Percentiles rank a stretch among this genome's conserved stretches.
These are phyloP conservation scores for Septoria linicola DNA, from an alignment of 2,329 filamentous ascomycete species.

Conservation along the genomic window DNA sequence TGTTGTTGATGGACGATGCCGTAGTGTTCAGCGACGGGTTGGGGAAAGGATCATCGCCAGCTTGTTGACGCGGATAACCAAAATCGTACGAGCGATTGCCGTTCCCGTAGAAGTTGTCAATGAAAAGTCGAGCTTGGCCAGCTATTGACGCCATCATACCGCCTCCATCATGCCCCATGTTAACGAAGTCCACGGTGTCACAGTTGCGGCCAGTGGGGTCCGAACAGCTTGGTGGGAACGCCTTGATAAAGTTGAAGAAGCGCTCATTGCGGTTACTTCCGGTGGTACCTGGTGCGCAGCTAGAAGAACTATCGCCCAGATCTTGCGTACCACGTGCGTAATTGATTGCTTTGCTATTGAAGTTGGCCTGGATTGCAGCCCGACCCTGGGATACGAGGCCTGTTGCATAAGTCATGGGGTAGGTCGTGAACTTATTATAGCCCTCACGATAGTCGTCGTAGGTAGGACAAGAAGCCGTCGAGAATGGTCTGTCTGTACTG, in stretches of 20 bases:
- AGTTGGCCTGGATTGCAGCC: slow-evolving; percentile 37
- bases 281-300: slow-evolving; percentile 37
- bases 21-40: slow-evolving; percentile 33
- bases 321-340: slow-evolving; percentile 39
- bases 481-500: slow-evolving; percentile 34
- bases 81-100: slow-evolving; percentile 39
- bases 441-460: slow-evolving; percentile 41
- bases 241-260: slow-evolving; percentile 43
- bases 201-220: slow-evolving; percentile 31
- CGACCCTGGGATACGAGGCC: slow-evolving; percentile 34
- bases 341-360: slow-evolving; percentile 37
- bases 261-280: slow-evolving; percentile 41
- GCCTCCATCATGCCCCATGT: slow-evolving; percentile 38
- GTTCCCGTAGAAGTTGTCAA: slow-evolving; percentile 41
- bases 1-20: slow-evolving; percentile 30
- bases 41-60: slow-evolving; percentile 36
- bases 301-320: slow-evolving; percentile 38
- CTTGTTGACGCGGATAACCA: slow-evolving; percentile 38
- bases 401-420: slow-evolving; percentile 36
- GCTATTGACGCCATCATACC: slow-evolving; percentile 39
- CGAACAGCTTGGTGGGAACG: slow-evolving; percentile 36
- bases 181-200: slow-evolving; percentile 40
- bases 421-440: slow-evolving; percentile 35
- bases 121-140: slow-evolving; percentile 40
- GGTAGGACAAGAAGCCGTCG: slow-evolving; percentile 32